phyloP scores from a whole-genome alignment of 352 stramenopile genomes.

The Pythium phragmitis region DNA sequence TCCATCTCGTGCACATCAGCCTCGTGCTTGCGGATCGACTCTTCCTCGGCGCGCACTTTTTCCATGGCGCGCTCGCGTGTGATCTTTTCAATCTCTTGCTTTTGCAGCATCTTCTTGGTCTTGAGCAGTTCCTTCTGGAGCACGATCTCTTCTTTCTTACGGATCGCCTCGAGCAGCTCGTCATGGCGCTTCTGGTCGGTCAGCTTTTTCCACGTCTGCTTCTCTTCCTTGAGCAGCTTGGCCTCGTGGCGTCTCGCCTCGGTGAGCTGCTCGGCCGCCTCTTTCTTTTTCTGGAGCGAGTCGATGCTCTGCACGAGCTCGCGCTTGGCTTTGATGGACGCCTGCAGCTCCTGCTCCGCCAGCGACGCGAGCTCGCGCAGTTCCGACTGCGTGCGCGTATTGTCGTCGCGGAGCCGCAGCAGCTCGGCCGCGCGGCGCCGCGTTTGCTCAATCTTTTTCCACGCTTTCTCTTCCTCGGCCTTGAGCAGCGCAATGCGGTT shows the following conservation, averaged over 20 bases:
- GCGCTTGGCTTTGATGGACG: conserved; percentile 67
- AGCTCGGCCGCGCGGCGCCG: conserved; percentile 68
- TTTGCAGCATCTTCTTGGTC: conserved; percentile 62
- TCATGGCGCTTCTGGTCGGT: conserved; percentile 67
- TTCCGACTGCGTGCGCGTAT: conserved; percentile 58
- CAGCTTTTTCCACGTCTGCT: conserved; percentile 72
- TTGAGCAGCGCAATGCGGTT: conserved; percentile 84
- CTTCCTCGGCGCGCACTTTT: conserved; percentile 65
- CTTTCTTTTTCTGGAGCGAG: conserved; percentile 80
- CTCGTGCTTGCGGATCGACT: conserved; percentile 56
- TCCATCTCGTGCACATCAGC: conserved; percentile 82
- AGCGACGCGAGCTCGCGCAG: conserved; percentile 58
- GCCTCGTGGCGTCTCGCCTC: conserved; percentile 63
- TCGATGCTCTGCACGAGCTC: conserved; percentile 79
- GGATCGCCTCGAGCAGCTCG: conserved; percentile 62
- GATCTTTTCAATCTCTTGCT: conserved; percentile 73
- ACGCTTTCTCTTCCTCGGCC: conserved; percentile 77
- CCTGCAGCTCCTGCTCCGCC: conserved; percentile 63
- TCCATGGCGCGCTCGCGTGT: conserved; percentile 60
- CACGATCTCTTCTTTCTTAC: conserved; percentile 67
- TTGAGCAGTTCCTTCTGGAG: conserved; percentile 66
- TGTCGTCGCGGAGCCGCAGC: conserved; percentile 65
- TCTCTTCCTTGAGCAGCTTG: conserved; percentile 80
- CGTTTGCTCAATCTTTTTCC: conserved; percentile 87
- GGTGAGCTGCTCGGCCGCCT: conserved; percentile 65